Conservation (phyloP, 2,329 filamentous ascomycete species). For the Phyllosticta citrichinensis region DNA sequence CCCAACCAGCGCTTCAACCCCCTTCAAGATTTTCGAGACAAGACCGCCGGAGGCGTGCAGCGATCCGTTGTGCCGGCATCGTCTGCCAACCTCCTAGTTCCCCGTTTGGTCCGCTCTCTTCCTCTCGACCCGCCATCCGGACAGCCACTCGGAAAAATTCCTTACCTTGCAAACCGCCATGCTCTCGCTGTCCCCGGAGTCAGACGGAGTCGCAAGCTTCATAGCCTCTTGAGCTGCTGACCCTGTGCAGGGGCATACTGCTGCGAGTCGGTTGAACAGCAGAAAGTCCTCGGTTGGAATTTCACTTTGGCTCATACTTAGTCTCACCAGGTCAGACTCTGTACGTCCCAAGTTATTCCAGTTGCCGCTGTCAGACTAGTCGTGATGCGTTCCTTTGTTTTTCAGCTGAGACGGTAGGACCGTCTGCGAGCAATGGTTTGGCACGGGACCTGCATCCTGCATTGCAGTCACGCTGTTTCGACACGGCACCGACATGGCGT, state of each 20-base stretch:
- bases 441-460: neutral
- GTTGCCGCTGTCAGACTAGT: neutral
- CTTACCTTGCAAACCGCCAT: neutral
- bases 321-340: neutral
- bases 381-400: neutral
- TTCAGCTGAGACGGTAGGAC: neutral
- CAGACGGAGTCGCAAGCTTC: neutral
- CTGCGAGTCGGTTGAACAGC: neutral
- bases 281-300: neutral
- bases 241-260: neutral
- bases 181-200: neutral
- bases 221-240: neutral
- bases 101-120: neutral
- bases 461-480: neutral
- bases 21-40: neutral
- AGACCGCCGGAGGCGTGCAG: constrained; percentile 2
- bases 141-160: neutral
- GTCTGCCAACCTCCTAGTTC: neutral
- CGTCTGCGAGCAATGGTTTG: neutral
- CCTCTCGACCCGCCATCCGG: neutral
- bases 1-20: neutral
- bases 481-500: neutral
- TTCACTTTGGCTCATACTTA: neutral
- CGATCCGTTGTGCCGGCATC: constrained; percentile 2
- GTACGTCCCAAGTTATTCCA: neutral